Conservation (phyloP, 352 stramenopile species). For the Globisporangium alternatum region DNA sequence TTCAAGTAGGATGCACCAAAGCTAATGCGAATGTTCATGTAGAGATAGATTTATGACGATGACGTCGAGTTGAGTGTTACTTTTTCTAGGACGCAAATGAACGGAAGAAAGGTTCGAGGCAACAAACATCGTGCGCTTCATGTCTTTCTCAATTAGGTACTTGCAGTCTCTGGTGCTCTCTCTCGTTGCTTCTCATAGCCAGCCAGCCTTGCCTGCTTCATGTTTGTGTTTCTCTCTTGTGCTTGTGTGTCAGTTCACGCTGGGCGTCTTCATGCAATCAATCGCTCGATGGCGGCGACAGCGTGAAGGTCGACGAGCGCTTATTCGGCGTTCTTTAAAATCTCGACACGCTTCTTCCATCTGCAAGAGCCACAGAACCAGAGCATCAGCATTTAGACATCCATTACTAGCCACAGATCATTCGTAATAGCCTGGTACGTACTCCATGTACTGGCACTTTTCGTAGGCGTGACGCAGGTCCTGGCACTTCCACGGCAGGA, state of each 20-base stretch:
- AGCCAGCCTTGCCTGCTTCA: neutral
- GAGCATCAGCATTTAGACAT: neutral
- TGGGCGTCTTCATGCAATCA: neutral
- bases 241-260: neutral
- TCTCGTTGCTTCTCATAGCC: neutral
- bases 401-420: neutral
- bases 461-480: slow-evolving; percentile 98
- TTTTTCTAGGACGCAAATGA: neutral
- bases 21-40: slow-evolving; percentile 1
- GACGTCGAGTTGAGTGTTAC: neutral
- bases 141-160: neutral
- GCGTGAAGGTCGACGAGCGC: neutral
- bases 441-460: slow-evolving; percentile 97
- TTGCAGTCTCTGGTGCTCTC: neutral
- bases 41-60: slow-evolving; percentile 1
- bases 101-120: neutral
- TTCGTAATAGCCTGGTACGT: neutral
- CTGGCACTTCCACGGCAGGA: slow-evolving; percentile 94
- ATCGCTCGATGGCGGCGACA: neutral
- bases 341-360: slow-evolving; percentile 82
- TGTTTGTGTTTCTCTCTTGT: slow-evolving; percentile 1
- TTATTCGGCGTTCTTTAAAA: slow-evolving; percentile 77
- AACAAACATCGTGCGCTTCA: neutral
- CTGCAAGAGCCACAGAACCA: slow-evolving; percentile 21
- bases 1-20: neutral